Evolutionary conservation across 2,329 filamentous ascomycete genomes (phyloP).

Genomic region (Trichothecium roseum): DNA sequence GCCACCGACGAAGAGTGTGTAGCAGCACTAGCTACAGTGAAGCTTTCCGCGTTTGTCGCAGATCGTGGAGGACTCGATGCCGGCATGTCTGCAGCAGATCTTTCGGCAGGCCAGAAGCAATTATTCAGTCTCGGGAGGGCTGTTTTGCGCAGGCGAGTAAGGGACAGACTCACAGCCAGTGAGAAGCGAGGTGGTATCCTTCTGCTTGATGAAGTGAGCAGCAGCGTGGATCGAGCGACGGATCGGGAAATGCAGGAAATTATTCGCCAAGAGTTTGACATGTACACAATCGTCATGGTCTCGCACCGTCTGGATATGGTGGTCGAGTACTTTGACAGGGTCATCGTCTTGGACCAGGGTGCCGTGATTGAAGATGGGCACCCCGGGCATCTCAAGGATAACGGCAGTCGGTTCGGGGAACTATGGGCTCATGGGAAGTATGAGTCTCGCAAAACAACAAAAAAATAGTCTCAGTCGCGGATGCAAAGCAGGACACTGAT

Average conservation of each 20-base stretch:
- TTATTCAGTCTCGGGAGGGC: constrained; percentile 53
- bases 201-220: constrained; percentile 32
- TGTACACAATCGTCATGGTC: constrained; percentile 43
- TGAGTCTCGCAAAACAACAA: too few relatives aligned
- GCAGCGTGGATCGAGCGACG: constrained; percentile 29
- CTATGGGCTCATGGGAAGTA: too few relatives aligned
- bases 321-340: constrained; percentile 35
- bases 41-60: constrained; percentile 19
- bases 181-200: constrained; percentile 18
- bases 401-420: constrained; percentile 19
- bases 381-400: constrained; percentile 14
- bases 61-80: constrained; percentile 22
- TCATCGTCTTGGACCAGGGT: constrained; percentile 40
- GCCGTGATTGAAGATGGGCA: constrained; percentile 28
- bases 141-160: constrained; percentile 32
- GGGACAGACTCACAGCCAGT: not conserved
- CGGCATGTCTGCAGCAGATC: constrained; percentile 32
- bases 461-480: too few relatives aligned
- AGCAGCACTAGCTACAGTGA: constrained; percentile 23
- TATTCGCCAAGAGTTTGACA: constrained; percentile 25
- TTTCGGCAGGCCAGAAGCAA: constrained; percentile 52
- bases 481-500: too few relatives aligned
- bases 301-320: constrained; percentile 40
- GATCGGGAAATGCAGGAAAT: constrained; percentile 30
- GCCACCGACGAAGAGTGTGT: constrained; percentile 22